Base-by-base conservation (phyloP, 2,329 filamentous ascomycete species). In the Aciculosporium take region DNA sequence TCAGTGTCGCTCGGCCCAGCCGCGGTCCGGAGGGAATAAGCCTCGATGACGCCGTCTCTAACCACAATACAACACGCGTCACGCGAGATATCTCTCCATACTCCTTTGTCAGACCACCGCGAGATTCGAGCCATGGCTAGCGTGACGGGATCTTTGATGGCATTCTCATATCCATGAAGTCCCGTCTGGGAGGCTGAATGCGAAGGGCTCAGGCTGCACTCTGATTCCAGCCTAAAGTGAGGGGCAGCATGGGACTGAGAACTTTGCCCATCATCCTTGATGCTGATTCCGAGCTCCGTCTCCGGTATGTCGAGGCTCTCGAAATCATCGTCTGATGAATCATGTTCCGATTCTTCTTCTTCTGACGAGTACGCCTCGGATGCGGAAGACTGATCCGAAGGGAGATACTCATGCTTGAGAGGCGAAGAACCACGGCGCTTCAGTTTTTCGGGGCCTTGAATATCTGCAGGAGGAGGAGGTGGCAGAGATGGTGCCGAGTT, bases 331-430 rank as follows among this genome's bases (percentile, higher is more conserved):
- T 68, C 65, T 2, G 67, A 71, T 7, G 62, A 69, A 25, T 68
- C 62, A 2, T 60, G 60, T 17, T 56, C 64, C 12, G 71, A 73
- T 32, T 67, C 64, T 37, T 76, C 72, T 32, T 67, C 64, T 37
- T 76, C 72, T 36, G 67, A 63, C 5, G 71, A 72, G 15, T 69
- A 60, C 8, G 53, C 48, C 15, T 54, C 76, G 6, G 76, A 76
- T 32, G 76, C 65, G 0, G 75, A 79, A 0, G 73, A 77, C 37
- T 68, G 61, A 39, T 79, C 75, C 1, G 91, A 96, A 12, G 89
- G 89, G 47, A 88, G 81, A 53, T 95, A 98, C 62, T 98, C 89
- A 56, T 96, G 89, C 64, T 98, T 98, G 38, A 98, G 68, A 0
- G 91, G 91, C 1, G 91, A 98, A 0, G 91, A 96, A 1, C 79